These are phyloP conservation scores for Vicia faba DNA, from an alignment of 306 rosid genomes.

Conservation along the genomic window DNA sequence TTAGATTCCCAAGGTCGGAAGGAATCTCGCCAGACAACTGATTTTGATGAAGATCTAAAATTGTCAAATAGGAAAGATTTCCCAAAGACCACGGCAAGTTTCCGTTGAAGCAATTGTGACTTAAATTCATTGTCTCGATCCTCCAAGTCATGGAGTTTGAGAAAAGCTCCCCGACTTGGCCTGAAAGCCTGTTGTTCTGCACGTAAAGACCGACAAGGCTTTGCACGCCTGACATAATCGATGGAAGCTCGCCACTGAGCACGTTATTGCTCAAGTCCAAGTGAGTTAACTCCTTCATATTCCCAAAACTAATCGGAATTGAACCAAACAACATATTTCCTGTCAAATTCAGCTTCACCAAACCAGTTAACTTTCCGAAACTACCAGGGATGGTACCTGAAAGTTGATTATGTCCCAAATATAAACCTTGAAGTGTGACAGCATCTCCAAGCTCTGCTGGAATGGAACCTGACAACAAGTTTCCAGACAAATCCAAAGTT, in stretches of 20 bases:
- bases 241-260: conserved; percentile 77
- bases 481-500: conserved; percentile 87
- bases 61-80: conserved; percentile 74
- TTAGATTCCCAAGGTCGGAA: conserved; percentile 73
- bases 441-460: conserved; percentile 72
- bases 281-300: conserved; percentile 74
- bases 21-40: conserved; percentile 73
- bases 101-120: conserved; percentile 67
- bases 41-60: conserved; percentile 82
- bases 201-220: conserved; percentile 77
- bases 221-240: conserved; percentile 66
- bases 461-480: conserved; percentile 76
- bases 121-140: conserved; percentile 80
- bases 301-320: conserved; percentile 63
- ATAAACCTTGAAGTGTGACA: conserved; percentile 80
- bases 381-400: conserved; percentile 65
- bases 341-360: conserved; percentile 94
- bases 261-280: conserved; percentile 69
- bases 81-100: conserved; percentile 71
- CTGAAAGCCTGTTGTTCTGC: conserved; percentile 79
- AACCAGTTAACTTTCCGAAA: conserved; percentile 60
- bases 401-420: conserved; percentile 74
- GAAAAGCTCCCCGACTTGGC: conserved; percentile 58
- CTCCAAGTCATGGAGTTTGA: conserved; percentile 77
- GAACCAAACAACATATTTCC: conserved; percentile 71